phyloP scores from a whole-genome alignment of 192 early-diverging fungal species.

The Coemansia aciculifera region DNA sequence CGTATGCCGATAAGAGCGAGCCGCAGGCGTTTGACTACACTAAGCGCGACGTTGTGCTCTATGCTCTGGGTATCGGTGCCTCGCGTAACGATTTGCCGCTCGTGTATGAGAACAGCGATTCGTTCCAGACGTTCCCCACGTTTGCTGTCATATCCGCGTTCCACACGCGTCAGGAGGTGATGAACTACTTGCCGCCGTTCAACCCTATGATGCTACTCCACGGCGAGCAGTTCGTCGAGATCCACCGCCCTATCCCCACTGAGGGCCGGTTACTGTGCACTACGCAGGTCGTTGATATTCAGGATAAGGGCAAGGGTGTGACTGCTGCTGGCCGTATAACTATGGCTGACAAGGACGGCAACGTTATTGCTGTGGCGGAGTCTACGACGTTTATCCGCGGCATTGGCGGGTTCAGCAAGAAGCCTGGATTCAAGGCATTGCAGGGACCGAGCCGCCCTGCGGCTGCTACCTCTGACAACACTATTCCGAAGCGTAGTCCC shows the following conservation, averaged over 20 bases:
- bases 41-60: slow-evolving; percentile 89
- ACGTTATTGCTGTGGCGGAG: slow-evolving; percentile 82
- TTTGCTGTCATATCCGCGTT: slow-evolving; percentile 90
- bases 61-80: slow-evolving; percentile 93
- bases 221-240: slow-evolving; percentile 94
- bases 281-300: slow-evolving; percentile 82
- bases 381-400: slow-evolving; percentile 94
- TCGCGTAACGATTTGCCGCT: slow-evolving; percentile 79
- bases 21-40: slow-evolving; percentile 70
- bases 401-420: slow-evolving; percentile 83
- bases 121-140: slow-evolving; percentile 87
- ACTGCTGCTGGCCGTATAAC: slow-evolving; percentile 80
- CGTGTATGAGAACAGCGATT: slow-evolving; percentile 90
- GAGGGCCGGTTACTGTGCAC: slow-evolving; percentile 75
- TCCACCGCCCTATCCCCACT: slow-evolving; percentile 85
- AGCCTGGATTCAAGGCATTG: slow-evolving; percentile 58
- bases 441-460: slow-evolving; percentile 60
- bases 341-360: slow-evolving; percentile 72
- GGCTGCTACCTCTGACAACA: slow-evolving; percentile 76
- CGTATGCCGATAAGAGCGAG: slow-evolving; percentile 60
- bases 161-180: slow-evolving; percentile 61
- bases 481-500: slow-evolving; percentile 77
- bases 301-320: slow-evolving; percentile 97
- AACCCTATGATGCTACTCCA: slow-evolving; percentile 97
- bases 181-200: slow-evolving; percentile 65